Base-by-base conservation (phyloP, 1,284 basidiomycete species). In the Cystobasidium slooffiae region DNA sequence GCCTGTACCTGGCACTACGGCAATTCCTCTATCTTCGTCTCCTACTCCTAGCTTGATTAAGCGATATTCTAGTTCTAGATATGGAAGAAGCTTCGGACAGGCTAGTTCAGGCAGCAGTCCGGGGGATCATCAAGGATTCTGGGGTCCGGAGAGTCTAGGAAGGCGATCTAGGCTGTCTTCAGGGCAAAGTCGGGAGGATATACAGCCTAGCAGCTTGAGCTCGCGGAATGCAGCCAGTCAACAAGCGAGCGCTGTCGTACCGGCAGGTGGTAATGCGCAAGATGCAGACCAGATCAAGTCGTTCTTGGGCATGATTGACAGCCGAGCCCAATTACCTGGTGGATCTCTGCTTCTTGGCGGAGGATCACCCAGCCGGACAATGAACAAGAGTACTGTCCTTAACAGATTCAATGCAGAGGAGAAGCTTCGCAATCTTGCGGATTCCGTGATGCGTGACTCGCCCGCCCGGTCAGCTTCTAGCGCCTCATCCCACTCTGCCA, bases 281-380 rank as follows among this genome's bases (percentile, higher is more conserved):
- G 79, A 80, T 37, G 65, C 72, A 51, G 79, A 75, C 31, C 79
- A 78, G 24, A 79, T 80, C 68, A 72, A 77, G 46, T 65, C 63
- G 14, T 80, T 80, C 74, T 52, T 80, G 8, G 69, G 72, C 0
- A 24, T 79, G 73, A 76, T 80, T 43, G 79, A 79, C 49, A 69
- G 75, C 43, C 74, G 73, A n/a, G 78, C 78, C 2, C 75, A 76
- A 55, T 47, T 79, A 39, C 39, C 58, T 6, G n/a, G 24, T 0
- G 51, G 53, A 10, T 61, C 63, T 12, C 18, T 55, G 10, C 20
- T 65, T 12, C 41, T 47, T 47, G 61, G 46, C 24, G 39, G 70
- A 7, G 51, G 7, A 41, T 52, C 64, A 22, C 37, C 52, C 31
- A 43, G 49, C 8, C 20, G 46, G 56, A 9, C 49, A n/a, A 16